These are phyloP conservation scores for Zymoseptoria passerinii DNA, from an alignment of 2,329 filamentous ascomycete species.

Conservation along the genomic window DNA sequence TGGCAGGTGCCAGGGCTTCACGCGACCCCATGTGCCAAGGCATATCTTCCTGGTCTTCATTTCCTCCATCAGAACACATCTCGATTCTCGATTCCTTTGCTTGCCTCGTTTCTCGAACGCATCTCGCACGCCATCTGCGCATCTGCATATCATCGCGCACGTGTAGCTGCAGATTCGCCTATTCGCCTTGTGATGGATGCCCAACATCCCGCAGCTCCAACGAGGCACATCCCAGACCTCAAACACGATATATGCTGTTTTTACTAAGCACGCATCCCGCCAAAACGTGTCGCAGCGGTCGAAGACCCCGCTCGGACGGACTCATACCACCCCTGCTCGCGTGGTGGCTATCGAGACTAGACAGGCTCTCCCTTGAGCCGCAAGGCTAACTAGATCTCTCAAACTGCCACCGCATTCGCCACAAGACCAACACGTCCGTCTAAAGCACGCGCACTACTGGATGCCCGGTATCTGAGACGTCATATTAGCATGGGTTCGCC, in stretches of 20 bases:
- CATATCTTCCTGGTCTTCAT: not conserved
- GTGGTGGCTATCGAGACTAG: not conserved
- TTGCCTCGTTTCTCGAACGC: not conserved
- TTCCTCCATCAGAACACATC: not conserved
- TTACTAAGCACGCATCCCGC: not conserved
- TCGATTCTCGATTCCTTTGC: not conserved
- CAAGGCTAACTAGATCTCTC: not conserved
- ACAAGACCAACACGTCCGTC: not conserved
- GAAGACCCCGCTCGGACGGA: not conserved
- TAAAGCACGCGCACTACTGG: not conserved
- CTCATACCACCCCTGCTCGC: not conserved
- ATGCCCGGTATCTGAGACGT: not conserved
- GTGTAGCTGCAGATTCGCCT: not conserved
- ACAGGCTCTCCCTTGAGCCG: not conserved
- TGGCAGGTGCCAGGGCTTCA: not conserved
- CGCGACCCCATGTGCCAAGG: not conserved
- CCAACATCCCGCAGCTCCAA: not conserved
- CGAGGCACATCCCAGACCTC: not conserved
- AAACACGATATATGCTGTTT: not conserved
- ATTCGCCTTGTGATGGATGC: not conserved
- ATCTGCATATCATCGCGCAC: not conserved
- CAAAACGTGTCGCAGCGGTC: not conserved
- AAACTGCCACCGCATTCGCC: not conserved
- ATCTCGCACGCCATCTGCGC: not conserved
- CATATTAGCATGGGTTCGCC: not conserved